Evolutionary conservation across 179 eudicot species (phyloP), one percentile per base, ranked within the genome.

Genomic region (Heliamphora pulchella): DNA sequence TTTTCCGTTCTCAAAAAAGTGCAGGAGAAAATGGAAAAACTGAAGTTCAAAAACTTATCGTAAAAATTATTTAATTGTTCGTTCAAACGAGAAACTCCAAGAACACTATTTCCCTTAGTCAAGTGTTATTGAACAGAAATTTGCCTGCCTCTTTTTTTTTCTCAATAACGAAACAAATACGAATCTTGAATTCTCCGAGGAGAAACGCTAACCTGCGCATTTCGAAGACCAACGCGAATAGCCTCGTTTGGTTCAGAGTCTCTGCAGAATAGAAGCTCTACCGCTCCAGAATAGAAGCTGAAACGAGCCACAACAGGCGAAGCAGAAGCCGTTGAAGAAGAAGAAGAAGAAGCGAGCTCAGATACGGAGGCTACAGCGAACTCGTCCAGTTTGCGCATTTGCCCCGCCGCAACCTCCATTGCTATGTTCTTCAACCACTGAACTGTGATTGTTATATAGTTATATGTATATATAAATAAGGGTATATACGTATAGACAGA

Each of bases 291-390:
- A 66, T 77, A 84, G 18, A 58, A 80, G 66, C 71, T 54, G 75
- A 89, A 88, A 3, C 84, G 84, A 62, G 84, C 87, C 41, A 59
- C 75, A 41, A 50, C 31, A 0, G 75, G 51, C 57, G 81, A 62
- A 18, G 80, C 51, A 9, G 79, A 63, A 74, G 65, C 80, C 48
- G 68, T 58, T 57, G 88, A 86, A 66, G 90, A 67, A 47, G 81
- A 67, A 9, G 83, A 80, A 8, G 86, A 78, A 41, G 85, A 73
- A 41, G 88, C 83, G 22, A 90, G 87, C 76, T 75, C 82, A 53
- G 89, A 86, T 5, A 88, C 82, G 4, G 92, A 91, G 11, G 85
- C 89, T 31, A 90, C n/a, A 18, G 80, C 55, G 88, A 92, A 90
- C 47, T 91, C 90, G 13, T 50, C 67, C 44, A 76, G 83, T 63